A percentile compares a stretch with the other conserved stretches of the same genome.
phyloP scores from a whole-genome alignment of 2,329 filamentous ascomycete genomes.

The Fusarium sp. region DNA sequence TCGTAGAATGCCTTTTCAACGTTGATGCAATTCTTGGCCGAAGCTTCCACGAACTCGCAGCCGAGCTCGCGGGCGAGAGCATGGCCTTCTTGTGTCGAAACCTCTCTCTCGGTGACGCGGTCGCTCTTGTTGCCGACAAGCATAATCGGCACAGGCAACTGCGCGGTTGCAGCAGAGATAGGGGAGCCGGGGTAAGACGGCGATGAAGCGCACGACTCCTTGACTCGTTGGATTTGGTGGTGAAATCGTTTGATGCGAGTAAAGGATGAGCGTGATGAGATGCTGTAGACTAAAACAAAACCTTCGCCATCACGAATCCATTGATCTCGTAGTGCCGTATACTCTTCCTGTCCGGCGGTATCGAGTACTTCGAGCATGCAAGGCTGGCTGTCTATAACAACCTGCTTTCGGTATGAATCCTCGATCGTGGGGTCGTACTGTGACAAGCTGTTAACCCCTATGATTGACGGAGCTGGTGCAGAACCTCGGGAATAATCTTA shows the following conservation, averaged over 20 bases:
- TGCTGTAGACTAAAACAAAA: slow-evolving; percentile 97
- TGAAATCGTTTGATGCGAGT: slow-evolving; percentile 94
- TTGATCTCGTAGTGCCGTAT: slow-evolving; percentile 94
- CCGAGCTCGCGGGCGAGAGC: slow-evolving; percentile 90
- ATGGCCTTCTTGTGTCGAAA: slow-evolving; percentile 94
- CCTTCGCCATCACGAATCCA: slow-evolving; percentile 99
- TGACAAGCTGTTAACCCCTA: slow-evolving; percentile 26
- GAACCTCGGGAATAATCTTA: slow-evolving; percentile 53
- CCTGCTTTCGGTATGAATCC: slow-evolving; percentile 87
- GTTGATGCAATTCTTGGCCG: slow-evolving; percentile 97
- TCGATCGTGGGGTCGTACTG: slow-evolving; percentile 89
- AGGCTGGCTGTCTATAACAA: slow-evolving; percentile 91
- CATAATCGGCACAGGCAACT: slow-evolving; percentile 89
- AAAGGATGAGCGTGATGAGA: slow-evolving; percentile 95
- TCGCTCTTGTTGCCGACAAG: slow-evolving; percentile 99
- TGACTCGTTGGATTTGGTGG: slow-evolving; percentile 95
- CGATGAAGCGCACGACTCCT: slow-evolving; percentile 84
- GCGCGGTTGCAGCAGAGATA: slow-evolving; percentile 66
- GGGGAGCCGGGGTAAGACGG: slow-evolving; percentile 81
- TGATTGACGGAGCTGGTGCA: neutral
- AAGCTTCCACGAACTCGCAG: slow-evolving; percentile 97
- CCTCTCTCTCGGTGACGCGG: slow-evolving; percentile 92
- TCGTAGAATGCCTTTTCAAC: slow-evolving; percentile 99
- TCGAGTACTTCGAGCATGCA: slow-evolving; percentile 98
- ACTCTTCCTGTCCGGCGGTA: slow-evolving; percentile 98